Evolutionary conservation across 2,329 filamentous ascomycete species (phyloP).

Genomic region (Colletotrichum gigasporum): DNA sequence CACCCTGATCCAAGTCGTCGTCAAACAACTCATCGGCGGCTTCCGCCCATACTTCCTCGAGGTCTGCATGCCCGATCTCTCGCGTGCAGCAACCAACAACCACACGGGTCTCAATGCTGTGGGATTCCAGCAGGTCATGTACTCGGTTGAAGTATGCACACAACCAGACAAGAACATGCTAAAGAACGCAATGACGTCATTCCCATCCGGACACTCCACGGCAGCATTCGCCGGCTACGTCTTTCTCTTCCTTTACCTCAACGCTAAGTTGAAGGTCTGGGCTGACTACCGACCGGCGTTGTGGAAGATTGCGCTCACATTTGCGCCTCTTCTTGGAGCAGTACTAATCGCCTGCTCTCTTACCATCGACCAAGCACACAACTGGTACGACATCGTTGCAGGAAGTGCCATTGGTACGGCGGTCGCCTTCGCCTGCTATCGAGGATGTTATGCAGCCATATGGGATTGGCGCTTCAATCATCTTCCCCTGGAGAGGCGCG

Average conservation of each 20-base stretch:
- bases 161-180: constrained; percentile 60
- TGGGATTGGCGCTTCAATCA: constrained; percentile 78
- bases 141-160: constrained; percentile 70
- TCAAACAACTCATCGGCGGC: constrained; percentile 74
- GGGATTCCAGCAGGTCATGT: constrained; percentile 71
- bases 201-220: constrained; percentile 75
- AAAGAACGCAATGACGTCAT: constrained; percentile 70
- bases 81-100: constrained; percentile 50
- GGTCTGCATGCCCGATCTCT: constrained; percentile 69
- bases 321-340: constrained; percentile 68
- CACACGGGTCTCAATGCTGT: constrained; percentile 49
- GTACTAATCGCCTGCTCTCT: constrained; percentile 68
- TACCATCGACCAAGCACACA: constrained; percentile 72
- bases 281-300: constrained; percentile 71
- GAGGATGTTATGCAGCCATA: constrained; percentile 73
- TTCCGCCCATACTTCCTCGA: constrained; percentile 71
- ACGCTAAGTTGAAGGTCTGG: constrained; percentile 78
- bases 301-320: constrained; percentile 71
- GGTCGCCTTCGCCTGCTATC: constrained; percentile 70
- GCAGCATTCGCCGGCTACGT: constrained; percentile 71
- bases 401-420: constrained; percentile 71
- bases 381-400: constrained; percentile 75
- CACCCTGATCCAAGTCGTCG: constrained; percentile 71
- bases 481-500: constrained; percentile 59
- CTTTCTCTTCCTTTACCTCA: constrained; percentile 74